Base-by-base conservation (phyloP, 2,329 filamentous ascomycete genomes). In the Exophiala alcalophila region DNA sequence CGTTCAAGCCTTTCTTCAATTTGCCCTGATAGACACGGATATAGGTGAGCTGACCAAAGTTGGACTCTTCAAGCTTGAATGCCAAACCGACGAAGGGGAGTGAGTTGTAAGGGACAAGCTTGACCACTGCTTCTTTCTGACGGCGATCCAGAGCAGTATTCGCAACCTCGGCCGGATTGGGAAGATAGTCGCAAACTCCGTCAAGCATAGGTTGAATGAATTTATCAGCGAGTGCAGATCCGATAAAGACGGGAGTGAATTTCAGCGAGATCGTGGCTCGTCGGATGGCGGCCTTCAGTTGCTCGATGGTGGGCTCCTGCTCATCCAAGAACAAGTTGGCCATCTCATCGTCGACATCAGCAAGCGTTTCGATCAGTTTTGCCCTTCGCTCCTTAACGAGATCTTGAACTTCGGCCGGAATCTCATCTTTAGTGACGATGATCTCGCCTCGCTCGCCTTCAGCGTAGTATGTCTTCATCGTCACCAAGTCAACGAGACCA, bases 1-100 rank as follows among this genome's bases (percentile, higher is more conserved):
- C 81, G 63, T 90, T 88, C 61, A 84, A 78, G 35, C 90, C 87
- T 76, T 95, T 97, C 64, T 75, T 84, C 47, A 98, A 73, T 15
- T 83, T 83, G 56, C 92, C 92, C 68, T 98, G 92, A 71, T 98
- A 98, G 44, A 98, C 92, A 57, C 92, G 88, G 52, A 98, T 94
- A 65, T 98, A 98, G 40, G 92, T 98, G 61, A 98, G 78, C 68
- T 98, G 92, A 29, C 92, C 92, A 60, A 94, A 98, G 65, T 94
- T 96, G 70, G 91, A 94, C 70, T 98, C 92, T 74, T 98, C 92
- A 15, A 98, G 81, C 76, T 98, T 98, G 76, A 98, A 98, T 7
- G 92, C 92, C 51, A 98, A 76, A 35, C 92, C 92, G 42, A 96
- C 89, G 60, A 97, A 96, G 0, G 92, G 92, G 16, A 95, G 74